Base-by-base conservation (phyloP, 345 rosid genomes). In the Salix purpurea region DNA sequence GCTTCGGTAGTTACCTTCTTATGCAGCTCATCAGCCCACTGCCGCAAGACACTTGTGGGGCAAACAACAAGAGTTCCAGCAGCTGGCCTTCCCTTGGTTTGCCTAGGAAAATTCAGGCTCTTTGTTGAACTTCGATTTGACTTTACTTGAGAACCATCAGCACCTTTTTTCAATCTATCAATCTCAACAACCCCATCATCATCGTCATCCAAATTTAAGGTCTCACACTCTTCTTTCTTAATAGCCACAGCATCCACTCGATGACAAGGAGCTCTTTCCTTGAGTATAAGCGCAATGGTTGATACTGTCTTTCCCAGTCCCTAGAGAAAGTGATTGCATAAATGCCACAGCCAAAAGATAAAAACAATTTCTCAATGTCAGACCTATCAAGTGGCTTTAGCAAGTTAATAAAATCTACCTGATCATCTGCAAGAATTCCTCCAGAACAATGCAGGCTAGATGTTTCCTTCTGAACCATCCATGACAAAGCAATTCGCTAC, bases 361-460 rank as follows among this genome's bases (percentile, higher is more conserved):
- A 19, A 28, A 72, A 7, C 28, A 82, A 5, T 44, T 50, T 44
- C 73, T n/a, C 2, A 10, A 24, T 2, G 23, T n/a, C 74, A 39
- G 18, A 50, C 67, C 23, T 68, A 69, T 74, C 50, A 65, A 40
- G n/a, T 6, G 39, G 73, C 24, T 21, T 70, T 61, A 66, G 76
- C 67, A 80, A 77, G 42, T 9, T 69, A 68, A 71, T 19, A 71
- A 61, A 69, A 68, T 64, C 48, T 48, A 92, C 99, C 97, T 95
- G 99, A 85, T 95, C 99, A 85, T 95, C 99, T 44, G 99, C 99
- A 73, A 95, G 97, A 79, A 95, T 95, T 85, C 99, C 99, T 79
- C 99, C 99, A 0, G 88, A 88, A 86, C 99, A 95, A 67, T 90
- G 81, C 32, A 76, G 7, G 75, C 89, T 75, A 42, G 84, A 87